Evolutionary conservation across 768 basidiomycete genomes (phyloP).

Genomic region (Cystobasidiopsis lactophilus): DNA sequence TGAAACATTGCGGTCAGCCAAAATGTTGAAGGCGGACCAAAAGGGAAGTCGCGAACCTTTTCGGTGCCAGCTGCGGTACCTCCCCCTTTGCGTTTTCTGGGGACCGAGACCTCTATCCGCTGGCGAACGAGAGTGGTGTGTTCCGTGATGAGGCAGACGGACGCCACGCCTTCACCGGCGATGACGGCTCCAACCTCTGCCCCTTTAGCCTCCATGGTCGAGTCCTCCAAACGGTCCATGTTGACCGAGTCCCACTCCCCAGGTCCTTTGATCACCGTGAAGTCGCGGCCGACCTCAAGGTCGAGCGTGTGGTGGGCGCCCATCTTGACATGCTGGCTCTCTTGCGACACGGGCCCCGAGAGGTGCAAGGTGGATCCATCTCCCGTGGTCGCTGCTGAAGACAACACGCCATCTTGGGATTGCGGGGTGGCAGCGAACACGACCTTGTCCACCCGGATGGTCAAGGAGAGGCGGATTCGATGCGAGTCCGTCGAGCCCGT

Average conservation of each 20-base stretch:
- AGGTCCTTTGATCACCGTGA: constrained; percentile 57
- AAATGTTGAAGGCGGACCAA: not conserved
- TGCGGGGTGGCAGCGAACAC: constrained; percentile 55
- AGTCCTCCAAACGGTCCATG: constrained; percentile 54
- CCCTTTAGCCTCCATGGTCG: constrained; percentile 76
- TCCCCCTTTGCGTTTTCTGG: constrained; percentile 66
- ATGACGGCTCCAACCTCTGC: constrained; percentile 93
- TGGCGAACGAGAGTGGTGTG: constrained; percentile 91
- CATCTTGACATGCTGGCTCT: constrained; percentile 72
- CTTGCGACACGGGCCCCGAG: constrained; percentile 58
- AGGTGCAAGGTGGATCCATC: constrained; percentile 43
- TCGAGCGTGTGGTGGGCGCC: constrained; percentile 91
- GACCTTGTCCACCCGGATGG: constrained; percentile 53
- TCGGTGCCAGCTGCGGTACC: constrained; percentile 67
- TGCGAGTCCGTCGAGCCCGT: constrained; percentile 89
- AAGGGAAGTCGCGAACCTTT: constrained; percentile 31
- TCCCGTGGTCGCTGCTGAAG: constrained; percentile 26
- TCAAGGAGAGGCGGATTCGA: constrained; percentile 63
- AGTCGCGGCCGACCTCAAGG: constrained; percentile 70
- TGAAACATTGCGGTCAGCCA: constrained; percentile 5
- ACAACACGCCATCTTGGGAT: constrained; percentile 21
- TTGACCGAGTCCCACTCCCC: constrained; percentile 86
- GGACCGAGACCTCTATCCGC: constrained; percentile 67
- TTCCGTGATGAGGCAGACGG: constrained; percentile 81
- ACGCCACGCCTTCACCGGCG: constrained; percentile 83